Base-by-base conservation (phyloP, 106 monocot genomes). In the Dactylorhiza incarnata region DNA sequence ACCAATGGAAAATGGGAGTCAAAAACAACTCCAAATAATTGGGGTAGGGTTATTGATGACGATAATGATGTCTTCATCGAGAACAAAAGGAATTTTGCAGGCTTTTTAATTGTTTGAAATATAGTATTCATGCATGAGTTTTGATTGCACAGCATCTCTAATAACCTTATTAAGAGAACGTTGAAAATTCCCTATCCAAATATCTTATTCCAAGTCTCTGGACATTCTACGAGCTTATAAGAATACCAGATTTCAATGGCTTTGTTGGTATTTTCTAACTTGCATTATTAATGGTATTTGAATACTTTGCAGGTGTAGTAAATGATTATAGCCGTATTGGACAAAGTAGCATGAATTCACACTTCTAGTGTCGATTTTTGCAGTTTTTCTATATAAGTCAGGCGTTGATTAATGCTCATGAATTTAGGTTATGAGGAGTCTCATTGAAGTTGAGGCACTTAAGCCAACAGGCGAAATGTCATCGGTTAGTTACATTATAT, bases 401-500 rank as follows among this genome's bases (percentile, higher is more conserved):
- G 26, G 25, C 9, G 20, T 48, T 68, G 15, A 45, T 69, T 69
- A 72, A 49, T 49, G 48, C 3, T 49, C 12, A 44, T 72, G 9
- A 16, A 26, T 79, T 48, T 85, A 99, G 99, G 94, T 94, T 75
- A 79, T 94, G 68, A 81, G 72, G 71, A 78, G 86, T 70, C 94
- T 99, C 43, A 84, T 99, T 82, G 89, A 92, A 44, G 83, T 99
- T 25, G 94, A 88, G 88, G 94, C 89, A 70, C 94, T 99, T 73
- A 84, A 86, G 81, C 89, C 99, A 47, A 99, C 94, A 53, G 99
- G 94, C 70, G 99, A 99, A 65, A 72, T 94, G 82, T 89, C 94
- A 81, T 75, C 99, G 58, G 99, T 99, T 75, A 66, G 97, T 85
- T 53, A 72, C 54, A 26, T 71, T 3, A 29, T 73, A 59, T 16